Conservation (phyloP, 768 basidiomycete genomes). For the Leucosporidium scottii region DNA sequence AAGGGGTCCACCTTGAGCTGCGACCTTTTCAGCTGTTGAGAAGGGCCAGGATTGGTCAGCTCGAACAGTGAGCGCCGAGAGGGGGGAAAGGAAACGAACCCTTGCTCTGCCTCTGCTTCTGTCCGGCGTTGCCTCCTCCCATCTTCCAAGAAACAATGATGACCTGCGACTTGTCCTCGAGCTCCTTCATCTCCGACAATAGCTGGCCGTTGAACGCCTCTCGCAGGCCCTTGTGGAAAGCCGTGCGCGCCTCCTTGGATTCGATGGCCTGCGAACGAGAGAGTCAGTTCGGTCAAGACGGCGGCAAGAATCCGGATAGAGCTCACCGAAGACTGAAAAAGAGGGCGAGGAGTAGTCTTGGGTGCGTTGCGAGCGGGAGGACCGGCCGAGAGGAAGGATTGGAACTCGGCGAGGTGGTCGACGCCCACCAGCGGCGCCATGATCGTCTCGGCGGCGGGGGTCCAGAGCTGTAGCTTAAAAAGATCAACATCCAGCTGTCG, state of each 20-base stretch:
- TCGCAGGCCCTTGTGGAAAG: conserved; percentile 72
- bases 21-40: too few species aligned
- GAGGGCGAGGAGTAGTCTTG: not conserved
- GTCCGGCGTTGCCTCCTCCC: not conserved
- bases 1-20: conserved; percentile 22
- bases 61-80: conserved; percentile 1
- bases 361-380: not conserved
- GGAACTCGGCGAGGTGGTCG: conserved; percentile 46
- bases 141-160: conserved; percentile 27
- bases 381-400: conserved; percentile 40
- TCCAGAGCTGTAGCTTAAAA: conserved; percentile 4
- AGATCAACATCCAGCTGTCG: not conserved
- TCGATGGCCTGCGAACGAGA: conserved; percentile 43
- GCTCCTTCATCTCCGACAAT: conserved; percentile 61
- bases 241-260: conserved; percentile 71
- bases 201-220: conserved; percentile 75
- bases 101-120: not conserved
- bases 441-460: not conserved
- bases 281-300: not conserved
- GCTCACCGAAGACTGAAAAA: conserved; percentile 18
- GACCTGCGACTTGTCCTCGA: conserved; percentile 9
- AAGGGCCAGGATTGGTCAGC: not conserved
- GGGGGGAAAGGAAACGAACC: not conserved
- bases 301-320: conserved; percentile 18
- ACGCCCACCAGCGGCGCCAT: conserved; percentile 37